Percentiles rank a stretch among this genome's conserved stretches.
Conservation (phyloP, 129 eudicot species). For the Chrysanthemum seticuspe region DNA sequence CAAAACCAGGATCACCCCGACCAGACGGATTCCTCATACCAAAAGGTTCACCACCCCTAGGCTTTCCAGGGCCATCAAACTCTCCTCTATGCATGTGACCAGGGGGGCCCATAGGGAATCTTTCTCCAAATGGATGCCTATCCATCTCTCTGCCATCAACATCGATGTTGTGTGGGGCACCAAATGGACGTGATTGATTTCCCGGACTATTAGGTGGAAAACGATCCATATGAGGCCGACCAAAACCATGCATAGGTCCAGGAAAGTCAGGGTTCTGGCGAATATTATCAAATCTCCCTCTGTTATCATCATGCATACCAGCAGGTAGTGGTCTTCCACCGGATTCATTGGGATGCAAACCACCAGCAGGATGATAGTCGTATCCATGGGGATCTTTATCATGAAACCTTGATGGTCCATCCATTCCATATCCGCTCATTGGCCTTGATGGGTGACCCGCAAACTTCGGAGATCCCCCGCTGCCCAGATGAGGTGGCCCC, state of each 20-base stretch:
- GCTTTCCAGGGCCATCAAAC: constrained; percentile 51
- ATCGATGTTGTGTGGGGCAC: constrained; percentile 46
- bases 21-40: constrained; percentile 48
- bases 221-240: constrained; percentile 55
- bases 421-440: constrained; percentile 33
- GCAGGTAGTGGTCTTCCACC: constrained; percentile 41
- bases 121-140: constrained; percentile 51
- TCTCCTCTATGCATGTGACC: constrained; percentile 62
- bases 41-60: constrained; percentile 45
- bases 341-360: constrained; percentile 37
- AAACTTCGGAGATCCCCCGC: constrained; percentile 35
- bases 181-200: constrained; percentile 54
- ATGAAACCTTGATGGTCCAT: constrained; percentile 44
- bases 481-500: constrained; percentile 43
- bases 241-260: constrained; percentile 61
- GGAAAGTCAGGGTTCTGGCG: constrained; percentile 41
- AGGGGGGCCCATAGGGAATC: constrained; percentile 54
- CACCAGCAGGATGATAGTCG: constrained; percentile 41
- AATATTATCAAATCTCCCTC: constrained; percentile 40
- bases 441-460: constrained; percentile 38
- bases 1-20: constrained; percentile 60
- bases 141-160: constrained; percentile 54
- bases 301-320: constrained; percentile 39
- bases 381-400: constrained; percentile 54
- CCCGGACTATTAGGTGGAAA: constrained; percentile 58